These are phyloP conservation scores for Xylaria grammica DNA, from an alignment of 495 filamentous ascomycete species.

Conservation along the genomic window DNA sequence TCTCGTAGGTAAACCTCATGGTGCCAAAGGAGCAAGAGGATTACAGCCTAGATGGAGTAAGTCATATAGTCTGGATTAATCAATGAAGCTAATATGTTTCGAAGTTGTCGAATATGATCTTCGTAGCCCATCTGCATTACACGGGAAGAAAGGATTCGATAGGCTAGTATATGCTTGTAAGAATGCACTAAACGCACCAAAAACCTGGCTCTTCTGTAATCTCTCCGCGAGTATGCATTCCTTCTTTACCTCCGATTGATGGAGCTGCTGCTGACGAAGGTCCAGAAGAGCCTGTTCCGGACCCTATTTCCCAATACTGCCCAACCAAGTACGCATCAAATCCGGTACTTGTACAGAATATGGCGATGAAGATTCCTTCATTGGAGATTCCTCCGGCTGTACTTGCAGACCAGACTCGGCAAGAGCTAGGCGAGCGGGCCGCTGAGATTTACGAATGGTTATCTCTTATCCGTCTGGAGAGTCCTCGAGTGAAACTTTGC, in stretches of 20 bases:
- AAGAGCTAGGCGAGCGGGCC: slow-evolving; percentile 64
- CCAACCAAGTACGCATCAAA: slow-evolving; percentile 54
- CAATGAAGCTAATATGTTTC: slow-evolving; percentile 7
- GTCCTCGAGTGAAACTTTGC: slow-evolving; percentile 68
- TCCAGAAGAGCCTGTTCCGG: slow-evolving; percentile 44
- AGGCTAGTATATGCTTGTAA: slow-evolving; percentile 83
- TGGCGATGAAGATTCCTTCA: slow-evolving; percentile 53
- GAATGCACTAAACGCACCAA: slow-evolving; percentile 72
- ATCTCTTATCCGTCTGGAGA: slow-evolving; percentile 70
- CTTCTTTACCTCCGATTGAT: background rate
- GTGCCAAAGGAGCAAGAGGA: slow-evolving; percentile 59
- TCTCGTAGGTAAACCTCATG: slow-evolving; percentile 73
- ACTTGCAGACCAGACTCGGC: slow-evolving; percentile 38
- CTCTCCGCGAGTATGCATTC: slow-evolving; percentile 47
- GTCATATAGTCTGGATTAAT: slow-evolving; percentile 18
- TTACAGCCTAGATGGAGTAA: slow-evolving; percentile 57
- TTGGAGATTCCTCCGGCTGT: slow-evolving; percentile 50
- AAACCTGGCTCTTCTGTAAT: slow-evolving; percentile 85
- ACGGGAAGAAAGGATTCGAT: slow-evolving; percentile 91
- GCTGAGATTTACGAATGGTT: slow-evolving; percentile 84
- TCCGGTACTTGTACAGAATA: slow-evolving; percentile 37
- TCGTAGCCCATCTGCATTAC: slow-evolving; percentile 78
- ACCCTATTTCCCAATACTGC: slow-evolving; percentile 59
- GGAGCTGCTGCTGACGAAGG: slow-evolving; percentile 22
- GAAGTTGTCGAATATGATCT: slow-evolving; percentile 84